Evolutionary conservation across 495 filamentous ascomycete species (phyloP).

Genomic region (Daldinia concentrica): DNA sequence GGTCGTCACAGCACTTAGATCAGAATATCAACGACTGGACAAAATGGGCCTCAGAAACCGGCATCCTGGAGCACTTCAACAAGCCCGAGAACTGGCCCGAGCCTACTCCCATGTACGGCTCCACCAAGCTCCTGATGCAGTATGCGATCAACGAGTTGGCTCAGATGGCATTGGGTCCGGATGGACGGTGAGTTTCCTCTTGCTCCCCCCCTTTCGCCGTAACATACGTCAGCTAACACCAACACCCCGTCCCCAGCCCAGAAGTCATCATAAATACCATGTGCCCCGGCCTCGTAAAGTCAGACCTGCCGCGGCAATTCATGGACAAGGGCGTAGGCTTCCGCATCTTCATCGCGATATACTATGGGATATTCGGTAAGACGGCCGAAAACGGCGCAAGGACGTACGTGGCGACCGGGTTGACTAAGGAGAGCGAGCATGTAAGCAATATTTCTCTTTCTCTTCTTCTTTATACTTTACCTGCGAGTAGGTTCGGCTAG

Average conservation of each 20-base stretch:
- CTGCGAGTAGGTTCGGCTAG: background rate
- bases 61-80: slow-evolving; percentile 45
- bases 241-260: slow-evolving; percentile 31
- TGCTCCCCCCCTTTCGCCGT: background rate
- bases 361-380: slow-evolving; percentile 40
- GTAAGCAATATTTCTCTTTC: slow-evolving; percentile 19
- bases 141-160: slow-evolving; percentile 25
- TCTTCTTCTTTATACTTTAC: background rate
- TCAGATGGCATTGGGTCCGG: background rate
- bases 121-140: slow-evolving; percentile 54
- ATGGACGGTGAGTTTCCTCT: slow-evolving; percentile 34
- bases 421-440: slow-evolving; percentile 47
- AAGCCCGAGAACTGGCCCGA: slow-evolving; percentile 46
- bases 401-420: slow-evolving; percentile 46
- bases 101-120: slow-evolving; percentile 39
- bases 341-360: slow-evolving; percentile 22
- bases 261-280: slow-evolving; percentile 54
- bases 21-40: slow-evolving; percentile 36
- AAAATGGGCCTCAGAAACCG: slow-evolving; percentile 26
- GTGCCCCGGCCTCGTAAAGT: slow-evolving; percentile 57
- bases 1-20: slow-evolving; percentile 16
- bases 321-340: slow-evolving; percentile 31
- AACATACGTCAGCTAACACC: background rate
- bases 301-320: slow-evolving; percentile 47
- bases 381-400: slow-evolving; percentile 49